phyloP scores from a whole-genome alignment of 306 rosid species.

The Cyamopsis tetragonoloba region DNA sequence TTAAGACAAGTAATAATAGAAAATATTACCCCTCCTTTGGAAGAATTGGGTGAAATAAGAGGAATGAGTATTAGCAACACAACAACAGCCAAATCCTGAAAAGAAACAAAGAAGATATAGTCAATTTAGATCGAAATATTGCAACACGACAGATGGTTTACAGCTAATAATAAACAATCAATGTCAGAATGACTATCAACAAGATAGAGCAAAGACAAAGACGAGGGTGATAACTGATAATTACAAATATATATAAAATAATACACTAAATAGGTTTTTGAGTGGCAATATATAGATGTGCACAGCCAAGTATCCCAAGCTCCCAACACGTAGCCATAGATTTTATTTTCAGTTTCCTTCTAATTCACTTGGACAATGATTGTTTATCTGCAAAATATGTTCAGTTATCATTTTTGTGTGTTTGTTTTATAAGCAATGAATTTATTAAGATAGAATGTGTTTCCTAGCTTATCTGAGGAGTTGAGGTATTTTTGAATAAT shows the following conservation, averaged over 20 bases:
- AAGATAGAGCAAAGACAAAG: conserved; percentile 5
- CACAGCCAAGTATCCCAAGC: background rate
- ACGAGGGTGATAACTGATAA: background rate
- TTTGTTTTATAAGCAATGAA: too few relatives aligned
- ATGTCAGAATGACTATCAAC: conserved; percentile 1
- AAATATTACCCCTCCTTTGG: conserved; percentile 98
- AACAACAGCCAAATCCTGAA: conserved; percentile 99
- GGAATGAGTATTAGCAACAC: conserved; percentile 98
- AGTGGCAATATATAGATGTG: background rate
- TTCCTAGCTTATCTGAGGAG: background rate
- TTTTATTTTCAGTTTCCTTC: conserved; percentile 15
- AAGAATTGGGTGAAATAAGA: conserved; percentile 95
- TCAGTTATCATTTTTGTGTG: too few relatives aligned
- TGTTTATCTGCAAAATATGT: conserved; percentile 1
- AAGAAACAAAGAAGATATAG: conserved; percentile 28
- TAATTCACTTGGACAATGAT: background rate
- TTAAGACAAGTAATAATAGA: conserved; percentile 28
- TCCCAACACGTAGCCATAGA: background rate
- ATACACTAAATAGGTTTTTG: background rate
- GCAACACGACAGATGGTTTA: background rate
- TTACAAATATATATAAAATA: background rate
- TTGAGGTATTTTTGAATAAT: background rate
- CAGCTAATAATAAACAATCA: background rate
- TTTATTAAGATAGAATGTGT: too few relatives aligned
- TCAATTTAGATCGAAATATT: conserved; percentile 22